Evolutionary conservation across 148 eudicot genomes (phyloP), one percentile per base, ranked within the genome.

Genomic region (Heliosperma pusillum): DNA sequence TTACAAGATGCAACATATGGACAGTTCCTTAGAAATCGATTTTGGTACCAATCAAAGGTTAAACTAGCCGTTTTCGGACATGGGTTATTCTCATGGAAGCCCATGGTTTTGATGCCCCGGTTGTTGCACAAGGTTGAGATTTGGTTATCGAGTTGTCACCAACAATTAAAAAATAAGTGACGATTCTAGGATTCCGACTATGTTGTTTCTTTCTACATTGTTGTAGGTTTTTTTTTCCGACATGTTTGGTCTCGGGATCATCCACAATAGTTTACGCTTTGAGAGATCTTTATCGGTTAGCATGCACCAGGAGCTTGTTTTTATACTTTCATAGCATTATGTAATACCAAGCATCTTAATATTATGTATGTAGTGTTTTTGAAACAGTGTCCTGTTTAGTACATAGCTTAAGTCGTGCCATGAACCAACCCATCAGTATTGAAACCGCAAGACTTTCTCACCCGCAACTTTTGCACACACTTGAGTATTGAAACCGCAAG

Each of bases 81-180:
- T 29, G 15, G 22, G 59, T 59, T 73, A n/a, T 66, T 72, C 62
- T 47, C 40, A 20, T 47, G 16, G 42, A 71, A 22, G 63, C 17
- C 42, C 26, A 3, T 61, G 52, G 3, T 29, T 22, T 62, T 16
- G 30, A 16, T 24, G 0, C 16, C 1, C 17, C 15, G 10, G 27
- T 24, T 12, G 16, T 3, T 12, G 55, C 55, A 50, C 53, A 47
- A 47, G 53, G 17, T 47, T 40, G 44, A 40, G 53, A 47, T 12
- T 12, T 0, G 44, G 44, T 40, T n/a, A n/a, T n/a, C n/a, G n/a
- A n/a, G n/a, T n/a, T n/a, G n/a, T n/a, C n/a, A n/a, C n/a, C n/a
- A n/a, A n/a, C n/a, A n/a, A n/a, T n/a, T 33, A 5, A 45, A 10
- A 9, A 10, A 45, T 45, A 45, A 12, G 55, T 10, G 3, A 17